These are phyloP conservation scores for Sphagnum tenellum DNA, from an alignment of 225 moss, liverwort and hornwort genomes.

Conservation along the genomic window DNA sequence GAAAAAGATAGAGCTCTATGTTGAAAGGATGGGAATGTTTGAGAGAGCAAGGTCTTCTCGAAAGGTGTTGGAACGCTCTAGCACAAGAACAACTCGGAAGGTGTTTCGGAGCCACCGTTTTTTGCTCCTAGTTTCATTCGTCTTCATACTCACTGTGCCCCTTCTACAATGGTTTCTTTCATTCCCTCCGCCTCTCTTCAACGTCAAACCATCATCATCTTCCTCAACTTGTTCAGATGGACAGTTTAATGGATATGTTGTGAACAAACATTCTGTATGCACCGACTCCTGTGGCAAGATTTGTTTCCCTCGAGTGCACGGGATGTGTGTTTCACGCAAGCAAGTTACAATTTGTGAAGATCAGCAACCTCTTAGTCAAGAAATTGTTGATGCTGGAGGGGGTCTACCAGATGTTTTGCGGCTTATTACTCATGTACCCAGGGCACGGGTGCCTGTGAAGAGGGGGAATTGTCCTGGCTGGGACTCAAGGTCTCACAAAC, in stretches of 20 bases:
- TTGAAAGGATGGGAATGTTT: slow-evolving; percentile 1
- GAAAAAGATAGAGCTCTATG: not conserved
- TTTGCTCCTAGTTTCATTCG: slow-evolving; percentile 25
- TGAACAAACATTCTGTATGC: slow-evolving; percentile 34
- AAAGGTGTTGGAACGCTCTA: slow-evolving; percentile 25
- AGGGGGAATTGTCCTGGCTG: slow-evolving; percentile 48
- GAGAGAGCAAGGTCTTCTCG: slow-evolving; percentile 25
- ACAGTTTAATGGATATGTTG: slow-evolving; percentile 18
- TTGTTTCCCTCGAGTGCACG: slow-evolving; percentile 58
- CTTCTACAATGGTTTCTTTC: slow-evolving; percentile 48
- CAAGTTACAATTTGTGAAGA: slow-evolving; percentile 49
- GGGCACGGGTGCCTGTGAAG: slow-evolving; percentile 43
- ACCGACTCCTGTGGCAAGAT: slow-evolving; percentile 47
- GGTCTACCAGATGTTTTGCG: slow-evolving; percentile 35
- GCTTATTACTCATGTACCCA: slow-evolving; percentile 31
- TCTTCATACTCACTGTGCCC: slow-evolving; percentile 34
- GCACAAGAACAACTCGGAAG: slow-evolving; percentile 16
- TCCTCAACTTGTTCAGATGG: slow-evolving; percentile 10
- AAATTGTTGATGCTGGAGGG: slow-evolving; percentile 33
- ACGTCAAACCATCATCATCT: slow-evolving; percentile 9
- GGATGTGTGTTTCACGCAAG: slow-evolving; percentile 41
- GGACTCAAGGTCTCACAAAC: slow-evolving; percentile 36
- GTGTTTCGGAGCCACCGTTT: slow-evolving; percentile 19
- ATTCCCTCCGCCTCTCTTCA: slow-evolving; percentile 32
- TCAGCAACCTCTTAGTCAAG: slow-evolving; percentile 26